These are phyloP conservation scores for Crithidia bombi DNA, from an alignment of 208 protist genomes.

Conservation along the genomic window DNA sequence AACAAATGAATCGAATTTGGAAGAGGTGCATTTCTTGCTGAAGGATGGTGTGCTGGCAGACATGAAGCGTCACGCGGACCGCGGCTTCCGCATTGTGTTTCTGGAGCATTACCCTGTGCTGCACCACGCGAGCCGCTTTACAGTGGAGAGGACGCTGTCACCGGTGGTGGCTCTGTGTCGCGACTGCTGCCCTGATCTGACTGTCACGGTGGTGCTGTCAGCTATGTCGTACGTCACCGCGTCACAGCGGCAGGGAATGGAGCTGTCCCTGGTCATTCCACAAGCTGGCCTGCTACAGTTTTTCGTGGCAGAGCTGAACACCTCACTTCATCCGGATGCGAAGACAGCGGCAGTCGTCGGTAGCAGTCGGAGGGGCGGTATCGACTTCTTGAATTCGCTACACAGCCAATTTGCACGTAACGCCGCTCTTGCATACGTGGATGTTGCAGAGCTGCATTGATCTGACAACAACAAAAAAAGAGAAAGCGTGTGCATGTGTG, in stretches of 20 bases:
- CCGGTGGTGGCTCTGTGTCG: slow-evolving; percentile 54
- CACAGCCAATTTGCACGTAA: slow-evolving; percentile 46
- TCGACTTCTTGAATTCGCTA: slow-evolving; percentile 19
- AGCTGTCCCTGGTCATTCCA: slow-evolving; percentile 59
- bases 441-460: slow-evolving; percentile 32
- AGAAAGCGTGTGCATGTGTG: too few species aligned
- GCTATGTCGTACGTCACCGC: slow-evolving; percentile 76
- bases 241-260: slow-evolving; percentile 33
- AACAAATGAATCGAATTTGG: too few species aligned
- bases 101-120: slow-evolving; percentile 82
- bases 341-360: slow-evolving; percentile 63
- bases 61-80: slow-evolving; percentile 45
- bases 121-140: slow-evolving; percentile 68
- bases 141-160: slow-evolving; percentile 43
- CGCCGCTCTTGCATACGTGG: slow-evolving; percentile 39
- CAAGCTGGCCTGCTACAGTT: slow-evolving; percentile 64
- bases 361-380: slow-evolving; percentile 23
- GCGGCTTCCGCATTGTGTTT: slow-evolving; percentile 76
- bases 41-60: slow-evolving; percentile 23
- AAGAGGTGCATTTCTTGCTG: slow-evolving; percentile 15
- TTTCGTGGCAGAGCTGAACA: slow-evolving; percentile 71
- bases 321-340: slow-evolving; percentile 61
- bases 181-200: slow-evolving; percentile 20
- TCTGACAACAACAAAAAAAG: neutral
- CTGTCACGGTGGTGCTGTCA: slow-evolving; percentile 76